These are phyloP conservation scores for Penicillium glabrum DNA, from an alignment of 2,329 filamentous ascomycete species.

Conservation along the genomic window DNA sequence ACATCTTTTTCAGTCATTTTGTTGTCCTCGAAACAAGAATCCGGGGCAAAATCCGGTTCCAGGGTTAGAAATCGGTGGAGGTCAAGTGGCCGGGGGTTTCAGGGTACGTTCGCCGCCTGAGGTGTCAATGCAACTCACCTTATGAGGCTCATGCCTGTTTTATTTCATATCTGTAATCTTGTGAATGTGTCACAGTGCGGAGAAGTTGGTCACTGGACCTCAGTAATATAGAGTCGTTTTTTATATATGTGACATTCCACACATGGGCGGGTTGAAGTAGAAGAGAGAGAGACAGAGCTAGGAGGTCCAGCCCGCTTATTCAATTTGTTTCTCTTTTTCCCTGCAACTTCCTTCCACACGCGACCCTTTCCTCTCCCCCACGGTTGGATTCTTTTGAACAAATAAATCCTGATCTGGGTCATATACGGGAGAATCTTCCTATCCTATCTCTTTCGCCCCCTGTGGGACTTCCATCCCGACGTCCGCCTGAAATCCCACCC, in stretches of 20 bases:
- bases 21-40: background rate
- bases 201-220: background rate
- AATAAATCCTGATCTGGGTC: background rate
- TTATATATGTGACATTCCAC: background rate
- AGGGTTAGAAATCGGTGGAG: background rate
- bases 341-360: slow-evolving; percentile 14
- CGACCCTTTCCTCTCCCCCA: slow-evolving; percentile 8
- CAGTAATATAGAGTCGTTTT: background rate
- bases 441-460: background rate
- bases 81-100: background rate
- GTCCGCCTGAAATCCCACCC: background rate
- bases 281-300: background rate
- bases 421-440: background rate
- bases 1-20: background rate
- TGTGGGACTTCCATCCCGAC: background rate
- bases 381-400: background rate
- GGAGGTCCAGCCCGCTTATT: slow-evolving; percentile 21
- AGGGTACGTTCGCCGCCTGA: background rate
- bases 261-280: background rate
- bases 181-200: background rate
- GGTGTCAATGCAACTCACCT: background rate
- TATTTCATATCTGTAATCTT: background rate
- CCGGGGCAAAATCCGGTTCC: background rate
- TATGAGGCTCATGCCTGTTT: background rate
- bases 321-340: slow-evolving; percentile 27